Evolutionary conservation across 2,329 filamentous ascomycete species (phyloP).

Genomic region (Tolypocladium endophyticum): DNA sequence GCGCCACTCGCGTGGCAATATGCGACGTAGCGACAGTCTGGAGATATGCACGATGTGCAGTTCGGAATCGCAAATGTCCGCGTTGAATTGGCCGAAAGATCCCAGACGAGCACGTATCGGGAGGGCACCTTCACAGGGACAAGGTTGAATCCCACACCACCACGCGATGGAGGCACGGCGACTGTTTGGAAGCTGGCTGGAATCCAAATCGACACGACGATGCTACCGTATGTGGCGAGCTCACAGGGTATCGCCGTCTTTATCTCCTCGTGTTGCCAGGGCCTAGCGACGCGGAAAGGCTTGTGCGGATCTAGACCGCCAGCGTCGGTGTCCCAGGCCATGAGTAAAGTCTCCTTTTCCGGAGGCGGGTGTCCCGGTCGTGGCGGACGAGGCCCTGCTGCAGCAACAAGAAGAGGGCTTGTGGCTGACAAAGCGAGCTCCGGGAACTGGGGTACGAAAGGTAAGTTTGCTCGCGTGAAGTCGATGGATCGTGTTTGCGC

Average conservation of each 20-base stretch:
- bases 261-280: slow-evolving; percentile 26
- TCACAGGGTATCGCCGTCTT: slow-evolving; percentile 27
- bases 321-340: slow-evolving; percentile 26
- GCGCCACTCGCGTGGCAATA: slow-evolving; percentile 26
- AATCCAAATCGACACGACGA: slow-evolving; percentile 30
- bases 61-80: slow-evolving; percentile 28
- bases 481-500: slow-evolving; percentile 22
- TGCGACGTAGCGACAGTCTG: slow-evolving; percentile 28
- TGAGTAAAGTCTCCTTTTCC: slow-evolving; percentile 24
- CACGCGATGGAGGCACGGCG: slow-evolving; percentile 13
- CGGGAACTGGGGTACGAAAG: slow-evolving; percentile 25
- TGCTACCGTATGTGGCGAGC: slow-evolving; percentile 25
- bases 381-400: slow-evolving; percentile 27
- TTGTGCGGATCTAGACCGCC: slow-evolving; percentile 12
- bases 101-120: slow-evolving; percentile 28
- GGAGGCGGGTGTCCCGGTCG: slow-evolving; percentile 25
- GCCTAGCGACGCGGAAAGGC: slow-evolving; percentile 24
- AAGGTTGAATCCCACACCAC: slow-evolving; percentile 20
- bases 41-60: slow-evolving; percentile 24
- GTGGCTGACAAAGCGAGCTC: slow-evolving; percentile 29
- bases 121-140: slow-evolving; percentile 18
- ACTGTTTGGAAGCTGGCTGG: slow-evolving; percentile 25
- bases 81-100: slow-evolving; percentile 25
- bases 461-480: slow-evolving; percentile 21
- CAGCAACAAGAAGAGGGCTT: slow-evolving; percentile 25